phyloP scores from a whole-genome alignment of 2,329 filamentous ascomycete genomes.

The Alternaria incomplexa region DNA sequence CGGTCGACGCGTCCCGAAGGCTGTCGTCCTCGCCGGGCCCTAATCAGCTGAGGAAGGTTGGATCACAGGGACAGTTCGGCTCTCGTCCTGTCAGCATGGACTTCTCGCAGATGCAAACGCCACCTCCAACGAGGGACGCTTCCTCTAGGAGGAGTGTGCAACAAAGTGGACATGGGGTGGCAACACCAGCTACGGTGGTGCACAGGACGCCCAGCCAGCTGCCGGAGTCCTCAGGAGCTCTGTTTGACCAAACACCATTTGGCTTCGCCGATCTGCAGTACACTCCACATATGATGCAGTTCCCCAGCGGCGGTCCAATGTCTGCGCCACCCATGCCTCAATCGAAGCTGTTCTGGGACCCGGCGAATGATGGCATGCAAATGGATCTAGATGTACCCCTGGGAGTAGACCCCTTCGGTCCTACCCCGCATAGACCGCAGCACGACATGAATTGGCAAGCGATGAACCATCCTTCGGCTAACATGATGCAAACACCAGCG shows the following conservation, averaged over 20 bases:
- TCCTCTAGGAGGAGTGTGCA: slow-evolving; percentile 56
- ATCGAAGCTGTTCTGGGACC: slow-evolving; percentile 48
- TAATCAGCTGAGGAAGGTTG: slow-evolving; percentile 26
- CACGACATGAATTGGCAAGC: slow-evolving; percentile 40
- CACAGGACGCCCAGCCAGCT: slow-evolving; percentile 47
- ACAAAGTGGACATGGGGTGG: slow-evolving; percentile 36
- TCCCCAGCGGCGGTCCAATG: slow-evolving; percentile 58
- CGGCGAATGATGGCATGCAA: slow-evolving; percentile 31
- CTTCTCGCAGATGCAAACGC: slow-evolving; percentile 63
- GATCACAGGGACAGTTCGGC: slow-evolving; percentile 20
- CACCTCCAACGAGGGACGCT: slow-evolving; percentile 64
- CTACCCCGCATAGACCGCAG: slow-evolving; percentile 44
- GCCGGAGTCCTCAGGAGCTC: slow-evolving; percentile 26
- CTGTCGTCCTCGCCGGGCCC: slow-evolving; percentile 64
- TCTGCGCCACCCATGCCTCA: slow-evolving; percentile 65
- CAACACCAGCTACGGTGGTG: slow-evolving; percentile 50
- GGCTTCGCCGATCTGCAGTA: slow-evolving; percentile 62
- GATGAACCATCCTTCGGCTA: slow-evolving; percentile 34
- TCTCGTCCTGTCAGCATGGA: slow-evolving; percentile 46
- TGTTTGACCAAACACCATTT: slow-evolving; percentile 49
- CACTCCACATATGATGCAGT: slow-evolving; percentile 63
- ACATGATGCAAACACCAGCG: slow-evolving; percentile 43
- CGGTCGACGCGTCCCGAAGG: slow-evolving; percentile 65
- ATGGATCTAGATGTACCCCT: slow-evolving; percentile 46
- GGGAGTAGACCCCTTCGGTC: slow-evolving; percentile 42